phyloP scores from a whole-genome alignment of 495 filamentous ascomycete genomes.

The Rusavskia elegans region DNA sequence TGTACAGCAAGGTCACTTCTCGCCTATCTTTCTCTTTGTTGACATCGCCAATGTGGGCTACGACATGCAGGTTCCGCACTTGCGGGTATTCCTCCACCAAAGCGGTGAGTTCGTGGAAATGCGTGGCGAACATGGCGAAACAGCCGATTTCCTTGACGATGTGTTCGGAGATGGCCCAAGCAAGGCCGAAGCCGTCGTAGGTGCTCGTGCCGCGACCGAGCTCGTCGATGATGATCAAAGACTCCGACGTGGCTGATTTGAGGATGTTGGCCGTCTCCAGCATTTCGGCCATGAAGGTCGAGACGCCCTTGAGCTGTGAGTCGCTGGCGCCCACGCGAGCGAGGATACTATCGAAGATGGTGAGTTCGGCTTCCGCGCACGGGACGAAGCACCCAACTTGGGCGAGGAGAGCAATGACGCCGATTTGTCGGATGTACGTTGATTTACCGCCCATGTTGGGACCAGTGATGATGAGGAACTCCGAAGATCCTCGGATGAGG shows the following conservation, averaged over 20 bases:
- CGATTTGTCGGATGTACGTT: slow-evolving; percentile 96
- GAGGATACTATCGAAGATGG: slow-evolving; percentile 95
- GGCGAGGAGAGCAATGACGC: slow-evolving; percentile 94
- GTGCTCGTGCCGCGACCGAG: slow-evolving; percentile 96
- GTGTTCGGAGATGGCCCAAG: slow-evolving; percentile 97
- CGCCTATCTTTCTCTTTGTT: slow-evolving; percentile 32
- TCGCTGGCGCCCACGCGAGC: slow-evolving; percentile 92
- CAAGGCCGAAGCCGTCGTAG: slow-evolving; percentile 95
- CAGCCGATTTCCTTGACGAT: slow-evolving; percentile 90
- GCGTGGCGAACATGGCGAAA: slow-evolving; percentile 88
- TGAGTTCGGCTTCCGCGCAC: slow-evolving; percentile 75
- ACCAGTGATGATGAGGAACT: slow-evolving; percentile 93
- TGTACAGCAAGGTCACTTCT: slow-evolving; percentile 92
- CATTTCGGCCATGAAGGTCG: slow-evolving; percentile 99
- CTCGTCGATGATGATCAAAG: slow-evolving; percentile 95
- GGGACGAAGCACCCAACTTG: slow-evolving; percentile 96
- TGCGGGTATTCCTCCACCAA: slow-evolving; percentile 69
- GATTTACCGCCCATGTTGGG: slow-evolving; percentile 99
- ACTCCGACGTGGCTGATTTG: slow-evolving; percentile 87
- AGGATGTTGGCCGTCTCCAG: slow-evolving; percentile 97
- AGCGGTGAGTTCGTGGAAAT: slow-evolving; percentile 96
- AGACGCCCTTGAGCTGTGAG: slow-evolving; percentile 92
- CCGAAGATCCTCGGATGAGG: slow-evolving; percentile 62
- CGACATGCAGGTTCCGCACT: slow-evolving; percentile 88
- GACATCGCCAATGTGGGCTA: slow-evolving; percentile 72